Evolutionary conservation across 2,329 filamentous ascomycete genomes (phyloP).

Genomic region (Arthrobotrys entomopaga): DNA sequence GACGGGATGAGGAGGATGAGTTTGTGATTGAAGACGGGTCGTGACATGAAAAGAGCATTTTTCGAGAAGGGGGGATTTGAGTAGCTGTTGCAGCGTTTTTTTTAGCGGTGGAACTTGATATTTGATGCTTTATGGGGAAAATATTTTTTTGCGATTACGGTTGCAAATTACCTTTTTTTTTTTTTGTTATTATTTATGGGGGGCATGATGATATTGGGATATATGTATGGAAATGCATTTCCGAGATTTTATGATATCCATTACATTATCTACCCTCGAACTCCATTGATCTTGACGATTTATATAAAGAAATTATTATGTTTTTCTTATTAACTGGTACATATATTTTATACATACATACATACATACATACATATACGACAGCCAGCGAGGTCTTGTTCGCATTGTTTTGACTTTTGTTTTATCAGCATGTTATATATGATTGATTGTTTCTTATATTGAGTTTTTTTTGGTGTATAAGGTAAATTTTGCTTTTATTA

Average conservation of each 20-base stretch:
- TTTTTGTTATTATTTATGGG: background rate
- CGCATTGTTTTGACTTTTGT: background rate
- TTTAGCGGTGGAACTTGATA: background rate
- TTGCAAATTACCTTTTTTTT: background rate
- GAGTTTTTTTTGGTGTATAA: too few species aligned
- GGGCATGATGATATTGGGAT: too few species aligned
- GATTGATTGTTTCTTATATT: too few species aligned
- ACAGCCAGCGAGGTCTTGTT: slow-evolving; percentile 3
- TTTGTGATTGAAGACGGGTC: slow-evolving; percentile 46
- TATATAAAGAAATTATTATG: background rate
- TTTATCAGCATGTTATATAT: too few species aligned
- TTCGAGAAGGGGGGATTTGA: background rate
- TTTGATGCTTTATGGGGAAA: too few species aligned
- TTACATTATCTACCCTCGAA: too few species aligned
- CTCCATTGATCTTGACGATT: slow-evolving; percentile 19
- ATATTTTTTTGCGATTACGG: too few species aligned
- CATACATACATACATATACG: too few species aligned
- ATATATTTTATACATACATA: slow-evolving; percentile 7
- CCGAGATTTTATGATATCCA: slow-evolving; percentile 2
- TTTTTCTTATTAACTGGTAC: background rate
- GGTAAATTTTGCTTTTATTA: too few species aligned
- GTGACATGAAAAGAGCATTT: slow-evolving; percentile 1
- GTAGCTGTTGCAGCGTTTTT: background rate
- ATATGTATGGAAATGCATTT: slow-evolving; percentile 1
- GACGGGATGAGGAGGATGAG: slow-evolving; percentile 43